Percentiles rank a stretch among this genome's conserved stretches.
Conservation (phyloP, 1,139 yeast genomes). For the Scheffersomyces titani region DNA sequence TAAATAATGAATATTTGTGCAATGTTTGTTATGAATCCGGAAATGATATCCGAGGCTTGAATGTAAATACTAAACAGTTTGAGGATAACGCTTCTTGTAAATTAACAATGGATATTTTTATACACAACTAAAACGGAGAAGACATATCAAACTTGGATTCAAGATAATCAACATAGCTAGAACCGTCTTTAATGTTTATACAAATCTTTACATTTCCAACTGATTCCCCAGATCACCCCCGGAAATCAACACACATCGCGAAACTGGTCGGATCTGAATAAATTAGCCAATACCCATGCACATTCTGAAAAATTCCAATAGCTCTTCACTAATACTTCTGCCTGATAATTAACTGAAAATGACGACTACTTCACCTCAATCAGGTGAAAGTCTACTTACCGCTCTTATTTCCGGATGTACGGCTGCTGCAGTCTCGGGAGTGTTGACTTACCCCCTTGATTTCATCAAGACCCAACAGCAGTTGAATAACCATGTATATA, state of each 20-base stretch:
- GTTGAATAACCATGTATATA: slow-evolving; percentile 47
- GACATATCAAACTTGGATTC: background rate
- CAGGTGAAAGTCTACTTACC: slow-evolving; percentile 45
- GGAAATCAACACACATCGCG: background rate
- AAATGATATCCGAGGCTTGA: background rate
- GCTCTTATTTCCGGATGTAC: slow-evolving; percentile 75
- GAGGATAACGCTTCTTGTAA: background rate
- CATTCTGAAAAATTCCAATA: background rate
- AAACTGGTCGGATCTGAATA: background rate
- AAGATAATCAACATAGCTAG: background rate
- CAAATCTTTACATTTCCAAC: too few species aligned
- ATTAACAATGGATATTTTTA: too few species aligned
- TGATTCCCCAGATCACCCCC: background rate
- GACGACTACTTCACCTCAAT: background rate
- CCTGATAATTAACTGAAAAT: too few species aligned
- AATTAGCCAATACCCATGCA: background rate
- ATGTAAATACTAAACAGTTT: background rate
- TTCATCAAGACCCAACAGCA: slow-evolving; percentile 76
- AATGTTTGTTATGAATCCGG: background rate
- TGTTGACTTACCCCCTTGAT: slow-evolving; percentile 82
- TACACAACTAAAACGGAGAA: too few species aligned
- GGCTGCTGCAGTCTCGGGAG: slow-evolving; percentile 73
- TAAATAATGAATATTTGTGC: background rate
- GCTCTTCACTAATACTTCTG: background rate
- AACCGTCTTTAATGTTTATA: background rate